Evolutionary conservation across 345 rosid species (phyloP).

Genomic region (Bruguiera parviflora): DNA sequence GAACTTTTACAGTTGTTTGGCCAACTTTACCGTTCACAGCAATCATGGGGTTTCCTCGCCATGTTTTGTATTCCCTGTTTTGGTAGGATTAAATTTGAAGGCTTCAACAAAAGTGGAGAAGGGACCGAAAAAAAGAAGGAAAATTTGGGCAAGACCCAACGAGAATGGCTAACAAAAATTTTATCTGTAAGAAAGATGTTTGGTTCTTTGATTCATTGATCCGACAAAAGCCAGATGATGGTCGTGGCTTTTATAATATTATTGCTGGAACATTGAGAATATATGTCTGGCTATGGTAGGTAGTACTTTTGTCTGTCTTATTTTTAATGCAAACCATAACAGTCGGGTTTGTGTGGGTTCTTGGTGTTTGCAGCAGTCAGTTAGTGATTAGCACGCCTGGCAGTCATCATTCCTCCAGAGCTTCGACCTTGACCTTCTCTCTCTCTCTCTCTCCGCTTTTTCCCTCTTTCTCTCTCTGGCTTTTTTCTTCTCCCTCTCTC

Average conservation of each 20-base stretch:
- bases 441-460: slow-evolving; percentile 16
- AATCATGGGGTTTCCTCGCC: too few relatives aligned
- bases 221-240: background rate
- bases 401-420: slow-evolving; percentile 75
- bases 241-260: background rate
- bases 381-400: slow-evolving; percentile 98
- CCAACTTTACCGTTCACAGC: background rate
- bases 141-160: background rate
- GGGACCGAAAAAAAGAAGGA: too few relatives aligned
- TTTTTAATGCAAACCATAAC: slow-evolving; percentile 7
- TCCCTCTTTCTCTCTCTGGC: slow-evolving; percentile 29
- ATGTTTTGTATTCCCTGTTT: too few relatives aligned
- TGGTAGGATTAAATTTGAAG: too few relatives aligned
- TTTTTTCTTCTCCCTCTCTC: background rate
- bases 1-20: background rate
- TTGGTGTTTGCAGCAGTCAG: slow-evolving; percentile 11
- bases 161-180: background rate
- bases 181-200: background rate
- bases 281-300: background rate
- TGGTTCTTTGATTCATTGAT: background rate
- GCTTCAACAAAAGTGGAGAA: too few relatives aligned
- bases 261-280: background rate
- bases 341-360: slow-evolving; percentile 21
- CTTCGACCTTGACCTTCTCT: slow-evolving; percentile 15
- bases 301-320: background rate